phyloP scores from a whole-genome alignment of 306 rosid species.

The Vigna angularis region DNA sequence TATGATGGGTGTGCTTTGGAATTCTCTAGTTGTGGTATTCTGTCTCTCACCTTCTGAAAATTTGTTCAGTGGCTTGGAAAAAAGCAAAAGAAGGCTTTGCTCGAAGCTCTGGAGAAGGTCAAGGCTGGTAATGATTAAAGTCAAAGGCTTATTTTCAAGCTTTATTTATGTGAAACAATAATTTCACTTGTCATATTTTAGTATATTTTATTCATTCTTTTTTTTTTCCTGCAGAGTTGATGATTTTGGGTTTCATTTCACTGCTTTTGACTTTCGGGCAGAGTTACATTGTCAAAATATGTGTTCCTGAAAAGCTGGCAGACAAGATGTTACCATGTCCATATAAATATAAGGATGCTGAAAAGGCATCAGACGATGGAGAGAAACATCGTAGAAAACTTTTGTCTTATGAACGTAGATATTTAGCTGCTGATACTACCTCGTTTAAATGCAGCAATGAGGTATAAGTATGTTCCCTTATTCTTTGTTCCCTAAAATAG shows the following conservation, averaged over 20 bases:
- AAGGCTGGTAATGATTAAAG: constrained; percentile 69
- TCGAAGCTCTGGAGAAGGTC: constrained; percentile 86
- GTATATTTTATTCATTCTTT: neutral
- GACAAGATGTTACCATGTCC: constrained; percentile 82
- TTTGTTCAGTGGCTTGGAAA: constrained; percentile 45
- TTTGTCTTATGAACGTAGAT: constrained; percentile 64
- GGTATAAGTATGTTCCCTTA: constrained; percentile 47
- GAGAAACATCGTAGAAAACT: constrained; percentile 58
- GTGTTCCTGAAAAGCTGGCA: constrained; percentile 61
- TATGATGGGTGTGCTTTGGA: neutral
- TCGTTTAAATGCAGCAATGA: constrained; percentile 54
- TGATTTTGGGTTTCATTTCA: constrained; percentile 96
- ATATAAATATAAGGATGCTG: neutral
- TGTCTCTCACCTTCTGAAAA: constrained; percentile 15
- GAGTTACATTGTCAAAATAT: constrained; percentile 74
- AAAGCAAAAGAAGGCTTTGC: constrained; percentile 64
- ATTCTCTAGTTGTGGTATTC: neutral
- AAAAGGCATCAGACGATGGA: constrained; percentile 27
- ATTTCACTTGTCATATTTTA: neutral
- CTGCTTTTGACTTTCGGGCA: constrained; percentile 86
- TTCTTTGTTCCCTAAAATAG: neutral
- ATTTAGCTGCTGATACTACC: constrained; percentile 57
- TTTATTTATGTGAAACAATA: neutral
- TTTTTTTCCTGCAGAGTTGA: constrained; percentile 75
- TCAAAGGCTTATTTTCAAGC: constrained; percentile 2